Base-by-base conservation (phyloP, 352 stramenopile species). In the Pythium aristosporum region DNA sequence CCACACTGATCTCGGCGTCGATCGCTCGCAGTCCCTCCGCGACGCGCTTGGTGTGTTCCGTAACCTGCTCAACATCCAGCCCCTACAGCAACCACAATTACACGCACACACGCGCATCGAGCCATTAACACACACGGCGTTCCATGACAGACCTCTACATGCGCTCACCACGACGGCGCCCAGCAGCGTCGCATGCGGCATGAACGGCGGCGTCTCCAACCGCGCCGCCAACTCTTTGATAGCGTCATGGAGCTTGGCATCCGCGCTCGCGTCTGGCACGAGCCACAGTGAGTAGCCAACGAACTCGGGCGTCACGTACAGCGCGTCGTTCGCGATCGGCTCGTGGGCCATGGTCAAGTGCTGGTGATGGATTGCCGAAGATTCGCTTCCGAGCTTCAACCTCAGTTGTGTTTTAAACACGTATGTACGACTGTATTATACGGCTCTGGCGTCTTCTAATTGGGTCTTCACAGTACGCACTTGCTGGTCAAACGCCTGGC, bases 251-350 rank as follows among this genome's bases (percentile, higher is more conserved):
- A 88, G 63, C 43, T 73, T 59, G 10, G 58, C n/a, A 20, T 61
- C 63, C 8, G 50, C 46, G 0, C 36, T 34, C 30, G 61, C 57
- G 20, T 73, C 61, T 0, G 77, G 79, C 32, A 75, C 68, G 63
- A 82, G 75, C 81, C 81, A 90, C 13, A 88, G 63, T 56, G 81
- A 88, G 67, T 87, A 86, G 50, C 77, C 76, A 46, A 72, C 47
- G 62, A 89, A 85, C 61, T 80, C 51, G 58, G 77, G 56, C 34
- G 53, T 70, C 34, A 61, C 63, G 46, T 74, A 70, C 51, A 79
- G 34, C 61, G 65, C 53, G 42, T 82, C 65, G 50, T 65, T 55
- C 28, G 59, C 61, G 30, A 47, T 58, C n/a, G 34, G 13, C 7
- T 39, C 7, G 34, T 44, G 16, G 30, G 34, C 25, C 47, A 53